Percentiles rank a stretch among this genome's conserved stretches.
These are phyloP conservation scores for Juglanconis sp. DNA, from an alignment of 2,329 filamentous ascomycete genomes.

Conservation along the genomic window DNA sequence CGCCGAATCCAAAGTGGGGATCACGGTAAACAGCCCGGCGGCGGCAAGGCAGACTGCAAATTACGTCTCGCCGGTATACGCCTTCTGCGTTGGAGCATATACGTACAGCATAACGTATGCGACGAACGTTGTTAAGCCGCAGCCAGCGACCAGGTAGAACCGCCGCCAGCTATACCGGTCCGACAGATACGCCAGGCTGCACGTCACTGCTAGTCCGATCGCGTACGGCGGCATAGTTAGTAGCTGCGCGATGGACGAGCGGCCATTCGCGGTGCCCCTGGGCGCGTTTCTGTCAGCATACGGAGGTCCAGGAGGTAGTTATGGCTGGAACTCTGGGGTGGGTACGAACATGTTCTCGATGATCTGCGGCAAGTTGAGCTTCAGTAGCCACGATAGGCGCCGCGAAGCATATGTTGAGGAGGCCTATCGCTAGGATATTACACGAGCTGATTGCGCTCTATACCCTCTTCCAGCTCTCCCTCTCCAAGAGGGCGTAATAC, in stretches of 20 bases:
- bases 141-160: not conserved
- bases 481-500: no score
- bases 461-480: no score
- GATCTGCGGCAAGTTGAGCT: no score
- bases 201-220: not conserved
- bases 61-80: not conserved
- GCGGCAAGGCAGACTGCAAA: not conserved
- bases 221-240: not conserved
- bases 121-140: not conserved
- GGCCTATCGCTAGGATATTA: no score
- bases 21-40: not conserved
- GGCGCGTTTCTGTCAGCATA: no score
- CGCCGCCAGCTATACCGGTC: not conserved
- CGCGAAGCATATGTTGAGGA: no score
- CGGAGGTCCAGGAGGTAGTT: no score
- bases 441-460: no score
- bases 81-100: not conserved
- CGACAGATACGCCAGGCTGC: not conserved
- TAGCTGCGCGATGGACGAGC: not conserved
- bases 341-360: no score
- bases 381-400: no score
- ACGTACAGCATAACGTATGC: not conserved
- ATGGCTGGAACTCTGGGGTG: no score
- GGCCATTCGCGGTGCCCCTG: no score
- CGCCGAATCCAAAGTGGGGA: not conserved